Base-by-base conservation (phyloP, 371 early-diverging fungal genomes). In the Haplosporangium sp. region DNA sequence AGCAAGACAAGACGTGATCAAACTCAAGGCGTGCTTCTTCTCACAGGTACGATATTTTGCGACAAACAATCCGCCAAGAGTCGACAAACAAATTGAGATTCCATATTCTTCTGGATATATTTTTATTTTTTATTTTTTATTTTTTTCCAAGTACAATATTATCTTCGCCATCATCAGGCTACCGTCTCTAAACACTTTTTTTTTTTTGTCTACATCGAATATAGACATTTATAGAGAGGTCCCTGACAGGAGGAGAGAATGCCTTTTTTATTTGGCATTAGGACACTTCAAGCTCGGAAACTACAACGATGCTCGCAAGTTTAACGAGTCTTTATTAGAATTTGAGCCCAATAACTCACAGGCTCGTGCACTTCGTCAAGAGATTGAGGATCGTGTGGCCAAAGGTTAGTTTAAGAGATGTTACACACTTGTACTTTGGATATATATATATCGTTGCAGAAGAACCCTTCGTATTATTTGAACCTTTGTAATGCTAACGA, bases 261-360 rank as follows among this genome's bases (percentile, higher is more conserved):
- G 98, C 71, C 86, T 96, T 40, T 98, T 96, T 84, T 98, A 96
- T 73, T 83, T 98, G 44, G 94, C 96, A 1, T 83, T 98, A 40
- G 98, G 97, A 5, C 89, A 96, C 75, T 96, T 91, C 87, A 95
- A 95, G 81, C 87, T 96, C 63, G 94, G 94, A 17, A 92, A 94
- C 76, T 98, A 95, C 76, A 83, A 85, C 48, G 90, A 95, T 64
- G 95, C 97, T 4, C 88, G 93, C 53, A 84, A 90, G 44, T 94
- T 88, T 78, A 95, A 93, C 76, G 91, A 93, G 17, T 88, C 90
- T 39, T 86, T 98, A 37, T 79, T 98, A 63, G 88, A 92, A 35
- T 75, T 89, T 53, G 98, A 98, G 78, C 96, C 97, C 6, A 79
- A 87, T 40, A 97, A 98, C 84, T 84, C 86, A 7, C 98, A 98